These are phyloP conservation scores for Pterulicium gracile DNA, from an alignment of 1,284 basidiomycete genomes.

Conservation along the genomic window DNA sequence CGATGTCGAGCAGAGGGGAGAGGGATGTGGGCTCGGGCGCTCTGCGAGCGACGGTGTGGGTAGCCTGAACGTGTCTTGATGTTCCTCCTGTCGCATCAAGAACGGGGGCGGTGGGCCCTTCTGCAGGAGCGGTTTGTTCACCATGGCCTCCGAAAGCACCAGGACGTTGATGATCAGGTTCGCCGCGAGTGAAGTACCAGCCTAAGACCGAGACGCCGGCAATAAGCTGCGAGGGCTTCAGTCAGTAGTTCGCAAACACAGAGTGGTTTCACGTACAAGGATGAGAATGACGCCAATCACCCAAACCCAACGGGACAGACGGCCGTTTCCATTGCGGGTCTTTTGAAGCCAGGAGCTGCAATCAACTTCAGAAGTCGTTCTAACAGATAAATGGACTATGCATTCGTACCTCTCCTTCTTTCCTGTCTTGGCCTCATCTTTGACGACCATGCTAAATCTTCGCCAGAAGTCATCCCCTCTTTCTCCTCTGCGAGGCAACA, in stretches of 20 bases:
- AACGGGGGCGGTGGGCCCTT: conserved; percentile 12
- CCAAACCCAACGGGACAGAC: conserved; percentile 60
- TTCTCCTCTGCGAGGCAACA: conserved; percentile 53
- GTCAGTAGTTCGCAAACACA: not conserved
- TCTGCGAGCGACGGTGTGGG: conserved; percentile 31
- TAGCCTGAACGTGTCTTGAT: conserved; percentile 23
- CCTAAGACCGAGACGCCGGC: conserved; percentile 47
- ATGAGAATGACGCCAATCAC: conserved; percentile 49
- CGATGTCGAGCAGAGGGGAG: no score
- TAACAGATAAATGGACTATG: conserved; percentile 4
- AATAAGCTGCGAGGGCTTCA: conserved; percentile 24
- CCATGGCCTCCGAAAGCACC: conserved; percentile 57
- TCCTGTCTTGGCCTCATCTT: conserved; percentile 40
- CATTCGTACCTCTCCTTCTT: conserved; percentile 39
- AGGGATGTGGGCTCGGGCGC: conserved; percentile 6
- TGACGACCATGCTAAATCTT: conserved; percentile 73
- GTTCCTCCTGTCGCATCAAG: conserved; percentile 10
- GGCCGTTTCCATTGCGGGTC: conserved; percentile 38
- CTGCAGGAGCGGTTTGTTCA: conserved; percentile 23
- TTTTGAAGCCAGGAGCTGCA: conserved; percentile 56
- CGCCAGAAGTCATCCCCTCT: conserved; percentile 78
- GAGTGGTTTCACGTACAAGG: conserved; percentile 26
- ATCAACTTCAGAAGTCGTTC: conserved; percentile 8
- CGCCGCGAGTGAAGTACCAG: conserved; percentile 45
- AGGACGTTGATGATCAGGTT: conserved; percentile 36